These are phyloP conservation scores for Cyclaneusma minus DNA, from an alignment of 2,329 filamentous ascomycete species.

Conservation along the genomic window DNA sequence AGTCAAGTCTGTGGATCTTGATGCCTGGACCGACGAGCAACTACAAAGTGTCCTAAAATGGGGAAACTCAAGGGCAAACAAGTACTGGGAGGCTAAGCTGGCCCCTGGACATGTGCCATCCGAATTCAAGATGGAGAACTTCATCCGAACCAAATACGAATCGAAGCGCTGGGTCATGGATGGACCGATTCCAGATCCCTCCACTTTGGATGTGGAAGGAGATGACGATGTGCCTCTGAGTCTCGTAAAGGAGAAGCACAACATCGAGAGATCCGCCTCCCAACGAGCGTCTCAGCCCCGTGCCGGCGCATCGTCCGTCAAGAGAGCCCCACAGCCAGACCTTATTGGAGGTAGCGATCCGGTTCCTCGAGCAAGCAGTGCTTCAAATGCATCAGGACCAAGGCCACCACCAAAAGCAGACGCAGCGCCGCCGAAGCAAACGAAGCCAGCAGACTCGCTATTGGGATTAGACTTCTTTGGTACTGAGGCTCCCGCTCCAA, in stretches of 20 bases:
- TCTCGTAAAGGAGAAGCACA: constrained; percentile 51
- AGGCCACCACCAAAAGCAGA: constrained; percentile 41
- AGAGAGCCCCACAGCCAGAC: constrained; percentile 46
- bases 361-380: constrained; percentile 53
- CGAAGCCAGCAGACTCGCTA: constrained; percentile 70
- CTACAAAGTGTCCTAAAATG: constrained; percentile 84
- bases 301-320: constrained; percentile 12
- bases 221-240: constrained; percentile 65
- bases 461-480: constrained; percentile 89
- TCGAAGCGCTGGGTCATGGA: constrained; percentile 99
- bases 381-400: constrained; percentile 43
- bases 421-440: constrained; percentile 49
- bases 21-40: constrained; percentile 98
- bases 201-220: constrained; percentile 65
- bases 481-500: constrained; percentile 50
- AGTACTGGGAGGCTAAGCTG: constrained; percentile 96
- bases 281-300: constrained; percentile 12
- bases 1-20: constrained; percentile 95
- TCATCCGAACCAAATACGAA: constrained; percentile 98
- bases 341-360: constrained; percentile 66
- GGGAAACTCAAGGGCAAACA: constrained; percentile 94
- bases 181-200: constrained; percentile 83
- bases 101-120: constrained; percentile 83
- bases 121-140: constrained; percentile 98
- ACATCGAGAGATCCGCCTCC: constrained; percentile 33